Evolutionary conservation across 352 stramenopile genomes (phyloP).

Genomic region (Globisporangium cystogenes): DNA sequence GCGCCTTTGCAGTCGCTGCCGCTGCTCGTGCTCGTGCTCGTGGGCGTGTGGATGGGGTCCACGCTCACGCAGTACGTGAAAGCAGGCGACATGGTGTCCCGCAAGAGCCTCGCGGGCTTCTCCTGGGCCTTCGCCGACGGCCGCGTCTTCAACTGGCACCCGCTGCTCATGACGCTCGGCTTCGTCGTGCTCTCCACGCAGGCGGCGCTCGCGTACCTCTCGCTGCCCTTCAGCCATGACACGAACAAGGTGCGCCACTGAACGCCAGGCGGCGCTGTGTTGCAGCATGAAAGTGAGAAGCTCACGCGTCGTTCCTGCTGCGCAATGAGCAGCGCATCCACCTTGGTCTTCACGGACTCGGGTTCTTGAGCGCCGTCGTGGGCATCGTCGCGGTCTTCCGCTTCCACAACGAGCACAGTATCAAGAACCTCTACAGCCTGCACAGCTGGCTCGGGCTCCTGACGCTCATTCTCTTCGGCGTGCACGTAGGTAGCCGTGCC

Average conservation of each 20-base stretch:
- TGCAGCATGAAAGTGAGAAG: background rate
- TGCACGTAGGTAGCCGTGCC: constrained; percentile 19
- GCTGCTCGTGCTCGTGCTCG: constrained; percentile 49
- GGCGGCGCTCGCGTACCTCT: constrained; percentile 61
- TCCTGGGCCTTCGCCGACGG: constrained; percentile 53
- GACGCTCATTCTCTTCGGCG: constrained; percentile 48
- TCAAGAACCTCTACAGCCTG: constrained; percentile 84
- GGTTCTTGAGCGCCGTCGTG: constrained; percentile 49
- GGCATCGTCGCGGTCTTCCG: constrained; percentile 73
- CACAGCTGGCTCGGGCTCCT: constrained; percentile 83
- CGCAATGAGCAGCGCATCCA: constrained; percentile 47
- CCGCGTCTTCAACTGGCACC: constrained; percentile 86
- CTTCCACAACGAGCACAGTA: constrained; percentile 84
- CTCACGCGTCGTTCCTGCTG: background rate
- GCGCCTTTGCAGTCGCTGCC: constrained; percentile 35
- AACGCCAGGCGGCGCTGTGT: background rate
- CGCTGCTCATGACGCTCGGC: constrained; percentile 79
- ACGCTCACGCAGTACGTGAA: constrained; percentile 55
- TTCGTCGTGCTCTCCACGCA: constrained; percentile 77
- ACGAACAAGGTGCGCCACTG: constrained; percentile 46
- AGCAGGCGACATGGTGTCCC: constrained; percentile 31
- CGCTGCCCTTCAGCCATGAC: constrained; percentile 54
- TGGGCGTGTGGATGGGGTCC: constrained; percentile 71
- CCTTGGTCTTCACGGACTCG: constrained; percentile 56
- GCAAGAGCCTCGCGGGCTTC: constrained; percentile 53